Evolutionary conservation across 495 filamentous ascomycete species (phyloP), one percentile per base, ranked within the genome.

Genomic region (Xylaria nigripes): DNA sequence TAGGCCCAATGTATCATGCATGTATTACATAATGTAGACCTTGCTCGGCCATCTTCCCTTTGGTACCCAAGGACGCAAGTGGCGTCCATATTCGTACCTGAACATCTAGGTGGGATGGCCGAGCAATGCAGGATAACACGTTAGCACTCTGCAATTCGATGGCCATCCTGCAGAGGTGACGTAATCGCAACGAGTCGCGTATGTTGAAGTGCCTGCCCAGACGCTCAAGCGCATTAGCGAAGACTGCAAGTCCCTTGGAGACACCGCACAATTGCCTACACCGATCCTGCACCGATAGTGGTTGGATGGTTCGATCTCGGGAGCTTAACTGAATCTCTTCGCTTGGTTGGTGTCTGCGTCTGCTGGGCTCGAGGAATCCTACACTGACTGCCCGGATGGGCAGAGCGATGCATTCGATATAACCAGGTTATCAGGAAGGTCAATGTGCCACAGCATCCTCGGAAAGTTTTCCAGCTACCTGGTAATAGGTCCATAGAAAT

Each of bases 251-350:
- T 41, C 24, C 51, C 38, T 48, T 21, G 51, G 40, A 23, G 45
- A 30, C 32, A 41, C 41, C 2, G 41, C 15, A 34, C 22, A 40
- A 16, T 42, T 15, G 6, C 32, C 13, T 52, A 22, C 51, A 54
- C 51, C 51, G 44, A 54, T 18, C 18, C 10, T 10, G 27, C 51
- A 29, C 36, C 9, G 30, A 9, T 29, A 21, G 10, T 4, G 6
- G 40, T 45, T 45, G 40, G 29, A 38, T 36, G 47, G 47, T 13
- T 43, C 16, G 46, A 56, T 56, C 53, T 56, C 53, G 53, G 53
- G 24, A 56, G 53, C 53, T 56, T 56, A 48, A 44, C 18, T 36
- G 19, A 32, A 48, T 40, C 32, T 49, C 29, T 10, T n/a, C 19
- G 21, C 38, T 27, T 53, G 30, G 50, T 53, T 40, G 50, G 42